Conservation (phyloP, 345 rosid genomes). For the Euphorbia tirucalli region DNA sequence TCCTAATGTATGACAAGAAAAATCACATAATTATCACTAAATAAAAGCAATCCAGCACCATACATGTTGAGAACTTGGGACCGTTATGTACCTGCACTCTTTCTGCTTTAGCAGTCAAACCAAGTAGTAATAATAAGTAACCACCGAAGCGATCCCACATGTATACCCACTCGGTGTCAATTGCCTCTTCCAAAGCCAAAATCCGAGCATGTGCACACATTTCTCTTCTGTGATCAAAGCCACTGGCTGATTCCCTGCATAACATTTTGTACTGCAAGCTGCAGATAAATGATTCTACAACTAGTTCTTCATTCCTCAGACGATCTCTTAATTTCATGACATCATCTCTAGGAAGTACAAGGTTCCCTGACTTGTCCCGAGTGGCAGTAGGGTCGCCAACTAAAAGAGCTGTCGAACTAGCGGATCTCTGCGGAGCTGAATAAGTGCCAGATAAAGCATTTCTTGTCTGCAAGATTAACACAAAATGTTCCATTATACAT, state of each 20-base stretch:
- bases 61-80: constrained; percentile 18
- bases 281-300: constrained; percentile 70
- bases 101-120: constrained; percentile 97
- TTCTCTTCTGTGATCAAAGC: constrained; percentile 84
- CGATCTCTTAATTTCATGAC: constrained; percentile 97
- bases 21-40: constrained; percentile 10
- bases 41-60: background rate
- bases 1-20: constrained; percentile 46
- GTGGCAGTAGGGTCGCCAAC: constrained; percentile 92
- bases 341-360: constrained; percentile 98
- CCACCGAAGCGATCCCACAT: constrained; percentile 99
- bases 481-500: background rate
- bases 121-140: constrained; percentile 86
- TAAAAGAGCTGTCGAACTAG: constrained; percentile 98
- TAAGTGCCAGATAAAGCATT: constrained; percentile 98
- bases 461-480: constrained; percentile 65
- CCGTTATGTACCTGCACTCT: constrained; percentile 72
- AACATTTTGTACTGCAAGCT: constrained; percentile 61
- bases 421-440: constrained; percentile 99
- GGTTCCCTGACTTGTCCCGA: constrained; percentile 95
- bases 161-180: constrained; percentile 99
- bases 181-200: constrained; percentile 96
- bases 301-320: constrained; percentile 85
- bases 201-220: constrained; percentile 99
- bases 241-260: constrained; percentile 52